Evolutionary conservation across 2,329 filamentous ascomycete species (phyloP), one percentile per base, ranked within the genome.

Genomic region (Colletotrichum costaricense): DNA sequence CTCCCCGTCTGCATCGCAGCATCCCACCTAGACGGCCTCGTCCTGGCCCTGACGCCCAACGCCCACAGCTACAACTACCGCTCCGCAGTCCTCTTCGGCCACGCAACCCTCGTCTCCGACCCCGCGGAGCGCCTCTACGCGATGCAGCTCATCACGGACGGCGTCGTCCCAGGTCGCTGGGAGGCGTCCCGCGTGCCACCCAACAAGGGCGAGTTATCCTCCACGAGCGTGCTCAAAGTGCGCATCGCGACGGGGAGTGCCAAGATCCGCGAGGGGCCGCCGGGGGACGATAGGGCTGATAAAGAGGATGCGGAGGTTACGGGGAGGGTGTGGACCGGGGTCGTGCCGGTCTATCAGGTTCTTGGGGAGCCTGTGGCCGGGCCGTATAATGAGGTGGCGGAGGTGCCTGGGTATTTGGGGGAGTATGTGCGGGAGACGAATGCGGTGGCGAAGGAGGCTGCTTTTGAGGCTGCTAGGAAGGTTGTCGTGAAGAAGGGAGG

Each of bases 51-150:
- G 16, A 95, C 94, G 0, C 93, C 94, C 14, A 93, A 94, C 84
- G 90, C 89, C 72, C 94, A 97, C 85, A 94, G 90, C 84, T 95
- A 94, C 86, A 96, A 97, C 86, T 97, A 97, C 84, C 93, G 94
- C 75, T 94, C 92, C 52, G 93, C 93, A 12, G 86, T 95, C 9
- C 86, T 97, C 14, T 95, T 96, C 78, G 95, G 95, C 1, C 89
- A 92, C 80, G 95, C 93, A 0, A 86, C 83, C 9, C 82, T 93
- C 2, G 93, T 97, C 7, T 89, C 90, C 2, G 90, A 93, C 73
- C 81, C 83, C 0, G 89, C 87, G 3, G 95, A 97, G 84, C 94
- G 94, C 79, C 80, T 94, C 5, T 97, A 90, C 84, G 94, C 94
- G 8, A 93, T 97, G 91, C 84, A 92, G 77, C 85, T 93, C 70